Evolutionary conservation across 352 stramenopile genomes (phyloP), one percentile per base, ranked within the genome.

Genomic region (Pythium dissotocum): DNA sequence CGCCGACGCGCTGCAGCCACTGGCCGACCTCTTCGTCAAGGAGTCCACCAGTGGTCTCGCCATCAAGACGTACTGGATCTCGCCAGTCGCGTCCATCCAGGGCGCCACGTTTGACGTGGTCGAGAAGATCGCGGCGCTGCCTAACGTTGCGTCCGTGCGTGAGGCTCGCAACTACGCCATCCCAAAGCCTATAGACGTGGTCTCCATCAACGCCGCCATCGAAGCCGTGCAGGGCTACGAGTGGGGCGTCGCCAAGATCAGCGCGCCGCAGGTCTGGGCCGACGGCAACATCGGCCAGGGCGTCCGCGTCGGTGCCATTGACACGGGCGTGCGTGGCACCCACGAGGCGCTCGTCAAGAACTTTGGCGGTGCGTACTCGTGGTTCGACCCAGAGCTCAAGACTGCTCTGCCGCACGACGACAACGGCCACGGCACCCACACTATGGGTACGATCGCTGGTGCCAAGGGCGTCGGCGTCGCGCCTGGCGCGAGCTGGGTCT

Each of bases 331-430:
- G 44, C 68, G 68, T 0, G 58, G 46, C 54, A 56, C 68, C 6
- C 72, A 78, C 58, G 42, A 66, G 18, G 35, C 44, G 0, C 56
- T 78, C 9, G 35, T 49, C 42, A 52, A 40, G 13, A 70, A 64
- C 55, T 70, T 48, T 16, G 55, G 44, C 24, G 32, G 33, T 12
- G 16, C 14, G 8, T 65, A 74, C 46, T 66, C 65, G n/a, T 65
- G 63, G 68, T 82, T 61, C 21, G 69, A 79, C 18, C 75, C 76
- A 0, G 73, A 77, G 46, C 48, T n/a, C 40, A 61, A 56, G 67
- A 32, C 10, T 2, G 57, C 57, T 0, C 26, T 16, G 40, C 57
- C 69, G 4, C 57, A 71, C 40, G 72, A 78, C 35, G 32, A 24
- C 24, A 33, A 49, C 8, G 59, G 64, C 21, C 69, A 74, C 61